These are phyloP conservation scores for Tillandsia leiboldiana DNA, from an alignment of 176 grass and related monocot species.

Conservation along the genomic window DNA sequence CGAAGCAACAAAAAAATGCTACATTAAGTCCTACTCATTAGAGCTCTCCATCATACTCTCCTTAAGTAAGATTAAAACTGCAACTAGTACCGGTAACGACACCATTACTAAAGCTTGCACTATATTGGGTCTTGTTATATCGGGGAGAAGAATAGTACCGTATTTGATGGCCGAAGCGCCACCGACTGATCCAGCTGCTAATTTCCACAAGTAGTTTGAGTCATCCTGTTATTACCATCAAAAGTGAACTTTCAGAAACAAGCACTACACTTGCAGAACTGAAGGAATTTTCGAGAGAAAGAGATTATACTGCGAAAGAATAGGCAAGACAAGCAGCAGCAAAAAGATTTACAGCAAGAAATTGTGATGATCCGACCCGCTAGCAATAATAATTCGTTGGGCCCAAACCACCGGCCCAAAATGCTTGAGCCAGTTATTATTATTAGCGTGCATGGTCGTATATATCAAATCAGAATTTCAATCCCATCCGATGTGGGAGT, in stretches of 20 bases:
- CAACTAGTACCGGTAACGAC: conserved; percentile 48
- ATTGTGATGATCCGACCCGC: no score
- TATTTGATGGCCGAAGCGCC: conserved; percentile 71
- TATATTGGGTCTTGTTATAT: conserved; percentile 65
- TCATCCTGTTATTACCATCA: conserved; percentile 33
- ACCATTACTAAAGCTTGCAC: conserved; percentile 63
- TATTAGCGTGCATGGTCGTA: no score
- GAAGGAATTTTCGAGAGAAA: no score
- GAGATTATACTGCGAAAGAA: no score
- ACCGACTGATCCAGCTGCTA: conserved; percentile 54
- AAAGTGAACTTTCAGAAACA: not conserved
- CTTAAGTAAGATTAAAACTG: conserved; percentile 45
- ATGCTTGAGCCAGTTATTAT: no score
- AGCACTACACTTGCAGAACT: not conserved
- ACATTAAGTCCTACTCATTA: conserved; percentile 17
- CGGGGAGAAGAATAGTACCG: conserved; percentile 66
- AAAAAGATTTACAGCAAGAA: no score
- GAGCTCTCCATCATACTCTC: conserved; percentile 28
- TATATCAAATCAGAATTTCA: no score
- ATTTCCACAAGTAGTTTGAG: conserved; percentile 45
- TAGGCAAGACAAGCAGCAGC: no score
- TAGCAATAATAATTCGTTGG: no score
- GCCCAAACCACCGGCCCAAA: no score
- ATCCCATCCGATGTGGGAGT: no score
- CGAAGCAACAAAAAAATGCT: not conserved